Evolutionary conservation across 2,329 filamentous ascomycete species (phyloP), one percentile per base, ranked within the genome.

Genomic region (Cercospora sojina): DNA sequence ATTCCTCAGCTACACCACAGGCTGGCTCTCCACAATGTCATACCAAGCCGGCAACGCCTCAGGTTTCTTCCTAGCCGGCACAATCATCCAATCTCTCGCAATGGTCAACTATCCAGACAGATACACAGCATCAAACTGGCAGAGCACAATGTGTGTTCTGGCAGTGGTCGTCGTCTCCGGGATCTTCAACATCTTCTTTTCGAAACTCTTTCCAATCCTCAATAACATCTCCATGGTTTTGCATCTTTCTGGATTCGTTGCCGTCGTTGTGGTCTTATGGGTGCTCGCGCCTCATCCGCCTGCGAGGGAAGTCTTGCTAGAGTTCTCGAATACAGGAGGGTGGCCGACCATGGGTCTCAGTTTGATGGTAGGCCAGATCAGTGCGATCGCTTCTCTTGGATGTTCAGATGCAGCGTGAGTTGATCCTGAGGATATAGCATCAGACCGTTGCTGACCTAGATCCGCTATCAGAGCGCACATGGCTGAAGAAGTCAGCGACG

Each of bases 311-410:
- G 76, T 77, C 27, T 76, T 76, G 38, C 35, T 72, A 0, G 59
- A 73, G 47, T 73, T 75, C 59, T 65, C 67, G 18, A 73, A 75
- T 47, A 65, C 66, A 16, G 70, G 72, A 7, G 74, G 74, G 9
- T 77, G 72, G 71, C 57, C 66, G 9, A 74, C 71, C 31, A 71
- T 73, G 60, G 74, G 74, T 3, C 64, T 74, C 16, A 71, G 71
- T 5, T 72, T 72, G 51, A 69, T 76, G 56, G 69, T 74, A 23
- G 70, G 71, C 16, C 74, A 76, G 63, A 73, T 76, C 53, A 69
- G 62, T 27, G 68, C 68, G 1, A 70, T 70, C 23, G 69, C 69
- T 29, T 60, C 66, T 4, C 66, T 70, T 4, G 69, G 69, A 5
- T 70, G 69, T 47, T 69, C 66, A 25, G 71, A 72, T 62, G 65